phyloP scores from a whole-genome alignment of 129 eudicot genomes.

The Lactuca sativa region DNA sequence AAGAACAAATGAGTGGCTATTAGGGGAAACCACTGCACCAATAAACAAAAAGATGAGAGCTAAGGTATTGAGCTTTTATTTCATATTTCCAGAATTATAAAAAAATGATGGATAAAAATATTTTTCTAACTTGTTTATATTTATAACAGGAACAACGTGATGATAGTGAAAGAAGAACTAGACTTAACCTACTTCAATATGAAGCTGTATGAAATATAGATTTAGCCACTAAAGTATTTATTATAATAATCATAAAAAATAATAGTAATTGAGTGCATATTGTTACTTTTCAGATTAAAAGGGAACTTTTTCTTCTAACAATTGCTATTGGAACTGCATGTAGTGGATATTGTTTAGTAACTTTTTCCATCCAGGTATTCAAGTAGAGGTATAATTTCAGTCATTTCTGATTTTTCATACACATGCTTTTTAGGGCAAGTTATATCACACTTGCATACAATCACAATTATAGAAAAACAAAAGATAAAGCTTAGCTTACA shows the following conservation, averaged over 20 bases:
- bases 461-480: background rate
- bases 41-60: slow-evolving; percentile 58
- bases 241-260: background rate
- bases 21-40: slow-evolving; percentile 74
- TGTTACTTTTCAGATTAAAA: slow-evolving; percentile 62
- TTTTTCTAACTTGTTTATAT: slow-evolving; percentile 1
- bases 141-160: slow-evolving; percentile 58
- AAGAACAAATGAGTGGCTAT: slow-evolving; percentile 68
- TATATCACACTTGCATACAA: background rate
- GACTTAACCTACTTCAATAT: slow-evolving; percentile 72
- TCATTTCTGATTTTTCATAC: slow-evolving; percentile 11
- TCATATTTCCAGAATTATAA: background rate
- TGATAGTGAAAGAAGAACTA: slow-evolving; percentile 71
- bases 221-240: too few relatives aligned
- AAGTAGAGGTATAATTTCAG: slow-evolving; percentile 20
- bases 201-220: slow-evolving; percentile 71
- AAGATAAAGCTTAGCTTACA: background rate
- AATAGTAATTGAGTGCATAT: slow-evolving; percentile 7
- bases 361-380: slow-evolving; percentile 74
- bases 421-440: slow-evolving; percentile 8
- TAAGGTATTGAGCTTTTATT: slow-evolving; percentile 43
- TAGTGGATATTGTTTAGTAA: slow-evolving; percentile 76
- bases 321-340: slow-evolving; percentile 82
- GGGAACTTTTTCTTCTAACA: slow-evolving; percentile 76
- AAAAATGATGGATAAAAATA: slow-evolving; percentile 1